phyloP scores from a whole-genome alignment of 768 basidiomycete species.

The Pisolithus tinctorius region DNA sequence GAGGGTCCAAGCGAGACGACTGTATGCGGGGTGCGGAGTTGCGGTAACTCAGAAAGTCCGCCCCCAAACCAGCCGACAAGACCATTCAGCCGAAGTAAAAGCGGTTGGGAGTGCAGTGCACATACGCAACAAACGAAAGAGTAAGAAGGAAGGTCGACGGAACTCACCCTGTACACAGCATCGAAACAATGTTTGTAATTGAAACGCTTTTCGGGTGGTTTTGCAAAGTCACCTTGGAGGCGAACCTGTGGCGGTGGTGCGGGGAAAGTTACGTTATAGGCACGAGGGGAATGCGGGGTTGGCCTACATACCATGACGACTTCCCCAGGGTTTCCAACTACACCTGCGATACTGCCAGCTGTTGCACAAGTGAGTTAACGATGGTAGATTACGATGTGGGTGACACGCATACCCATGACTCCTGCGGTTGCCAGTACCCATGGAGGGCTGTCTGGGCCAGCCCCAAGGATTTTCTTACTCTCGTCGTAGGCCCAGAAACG shows the following conservation, averaged over 20 bases:
- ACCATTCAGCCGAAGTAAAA: neutral
- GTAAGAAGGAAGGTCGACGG: neutral
- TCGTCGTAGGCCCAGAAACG: slow-evolving; percentile 94
- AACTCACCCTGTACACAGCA: slow-evolving; percentile 74
- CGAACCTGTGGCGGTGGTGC: slow-evolving; percentile 42
- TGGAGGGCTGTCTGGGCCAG: slow-evolving; percentile 57
- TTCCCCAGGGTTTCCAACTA: slow-evolving; percentile 86
- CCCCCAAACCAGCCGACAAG: too few species aligned
- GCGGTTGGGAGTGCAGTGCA: neutral
- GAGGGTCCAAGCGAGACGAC: too few species aligned
- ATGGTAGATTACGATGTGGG: neutral
- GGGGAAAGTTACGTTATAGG: slow-evolving; percentile 3
- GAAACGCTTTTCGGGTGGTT: slow-evolving; percentile 80
- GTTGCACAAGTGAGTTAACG: neutral
- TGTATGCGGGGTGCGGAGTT: too few species aligned
- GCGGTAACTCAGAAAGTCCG: too few species aligned
- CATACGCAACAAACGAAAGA: neutral
- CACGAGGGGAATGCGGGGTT: neutral
- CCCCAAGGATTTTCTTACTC: slow-evolving; percentile 77
- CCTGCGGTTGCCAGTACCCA: slow-evolving; percentile 81
- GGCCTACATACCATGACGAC: slow-evolving; percentile 55
- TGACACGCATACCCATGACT: slow-evolving; percentile 63
- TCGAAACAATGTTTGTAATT: slow-evolving; percentile 89
- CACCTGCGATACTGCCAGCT: slow-evolving; percentile 83
- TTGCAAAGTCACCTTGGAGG: slow-evolving; percentile 86